Base-by-base conservation (phyloP, 345 rosid species). In the Dimocarpus longan region DNA sequence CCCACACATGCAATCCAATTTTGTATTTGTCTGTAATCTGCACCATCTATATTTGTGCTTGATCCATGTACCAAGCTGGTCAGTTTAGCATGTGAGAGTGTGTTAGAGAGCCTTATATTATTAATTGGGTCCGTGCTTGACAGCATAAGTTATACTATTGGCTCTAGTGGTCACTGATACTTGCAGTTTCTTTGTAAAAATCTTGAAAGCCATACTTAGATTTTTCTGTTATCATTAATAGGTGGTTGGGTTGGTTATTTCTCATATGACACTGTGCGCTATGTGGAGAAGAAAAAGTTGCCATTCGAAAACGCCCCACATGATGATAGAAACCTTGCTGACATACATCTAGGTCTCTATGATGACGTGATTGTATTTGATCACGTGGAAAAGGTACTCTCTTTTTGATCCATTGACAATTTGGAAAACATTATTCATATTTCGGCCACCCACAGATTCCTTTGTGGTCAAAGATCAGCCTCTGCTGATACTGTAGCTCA, bases 201-300 rank as follows among this genome's bases (percentile, higher is more conserved):
- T 32, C 42, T 21, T 46, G 46, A 3, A 52, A n/a, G 57, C 44
- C 62, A 50, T 32, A 46, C 54, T 76, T 43, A 11, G 26, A 74
- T 63, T 70, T 54, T 19, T 40, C 39, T 70, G n/a, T 32, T 67
- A 11, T 67, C 50, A 59, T 76, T 72, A 37, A 15, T 79, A 93
- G 99, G 99, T 88, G 99, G 99, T 44, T 95, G 99, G 99, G 87
- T 93, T 82, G 99, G 99, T 77, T 93, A 87, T 82, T 95, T 95
- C 85, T 91, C 99, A 0, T 95, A 95, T 42, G 98, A 93, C 71
- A 92, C 96, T 2, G 92, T 95, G 67, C 91, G 98, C 60, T 91
- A 95, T 18, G 92, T 86, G 8, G 99, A 95, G 85, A 92, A 87
- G 83, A 90, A 87, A 80, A 93, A 84, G 82, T 84, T 95, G 44